Evolutionary conservation across 1,284 basidiomycete species (phyloP).

Genomic region (Xerocomus amazonicus): DNA sequence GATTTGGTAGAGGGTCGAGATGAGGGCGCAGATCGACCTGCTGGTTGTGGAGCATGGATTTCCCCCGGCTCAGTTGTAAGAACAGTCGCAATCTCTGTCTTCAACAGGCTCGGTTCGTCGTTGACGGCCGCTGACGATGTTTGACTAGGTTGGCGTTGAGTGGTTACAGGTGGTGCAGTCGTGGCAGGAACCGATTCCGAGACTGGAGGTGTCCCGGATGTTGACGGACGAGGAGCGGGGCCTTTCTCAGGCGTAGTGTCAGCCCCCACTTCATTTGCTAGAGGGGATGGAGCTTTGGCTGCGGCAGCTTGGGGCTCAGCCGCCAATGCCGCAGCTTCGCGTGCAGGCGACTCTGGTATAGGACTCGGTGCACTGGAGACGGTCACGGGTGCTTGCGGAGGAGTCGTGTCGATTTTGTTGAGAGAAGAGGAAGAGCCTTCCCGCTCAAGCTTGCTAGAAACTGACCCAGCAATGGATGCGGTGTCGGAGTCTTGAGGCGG

Average conservation of each 20-base stretch:
- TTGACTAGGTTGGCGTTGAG: constrained; percentile 5
- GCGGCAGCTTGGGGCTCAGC: constrained; percentile 23
- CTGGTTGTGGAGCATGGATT: constrained; percentile 1
- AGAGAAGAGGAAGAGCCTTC: constrained; percentile 30
- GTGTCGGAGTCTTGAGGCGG: constrained; percentile 33
- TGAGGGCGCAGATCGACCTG: constrained; percentile 1
- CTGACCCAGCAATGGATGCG: constrained; percentile 23
- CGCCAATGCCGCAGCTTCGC: constrained; percentile 42
- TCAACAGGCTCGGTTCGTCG: constrained; percentile 3
- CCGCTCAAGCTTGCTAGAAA: constrained; percentile 28
- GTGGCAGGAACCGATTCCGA: constrained; percentile 13
- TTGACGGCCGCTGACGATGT: constrained; percentile 5
- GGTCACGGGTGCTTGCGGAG: constrained; percentile 14
- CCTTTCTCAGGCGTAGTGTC: constrained; percentile 13
- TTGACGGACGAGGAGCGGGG: constrained; percentile 19
- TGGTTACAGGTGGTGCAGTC: constrained; percentile 3
- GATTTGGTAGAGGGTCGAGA: constrained; percentile 20
- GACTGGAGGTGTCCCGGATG: constrained; percentile 18
- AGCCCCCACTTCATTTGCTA: constrained; percentile 24
- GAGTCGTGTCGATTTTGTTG: constrained; percentile 27
- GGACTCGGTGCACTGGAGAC: constrained; percentile 40
- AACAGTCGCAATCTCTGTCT: constrained; percentile 14
- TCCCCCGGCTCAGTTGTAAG: constrained; percentile 32
- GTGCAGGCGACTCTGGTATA: constrained; percentile 53
- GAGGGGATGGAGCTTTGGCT: constrained; percentile 29